Percentiles rank a stretch among this genome's conserved stretches.
Conservation (phyloP, 2,329 filamentous ascomycete species). For the Dothideomycetidae sp. region DNA sequence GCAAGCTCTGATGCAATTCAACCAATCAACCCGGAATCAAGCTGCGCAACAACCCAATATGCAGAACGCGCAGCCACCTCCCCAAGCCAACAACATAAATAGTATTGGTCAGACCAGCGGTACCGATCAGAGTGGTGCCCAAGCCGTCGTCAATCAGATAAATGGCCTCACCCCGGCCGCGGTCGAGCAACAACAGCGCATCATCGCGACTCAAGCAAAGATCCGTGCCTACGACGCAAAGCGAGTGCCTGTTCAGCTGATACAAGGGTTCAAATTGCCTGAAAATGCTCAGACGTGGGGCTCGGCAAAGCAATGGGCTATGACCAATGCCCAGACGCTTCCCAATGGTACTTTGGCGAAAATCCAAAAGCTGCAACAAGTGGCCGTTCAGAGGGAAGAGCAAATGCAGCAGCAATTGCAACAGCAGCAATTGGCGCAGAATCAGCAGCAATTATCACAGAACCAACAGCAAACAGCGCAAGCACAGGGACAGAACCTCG, state of each 20-base stretch:
- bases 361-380: constrained; percentile 16
- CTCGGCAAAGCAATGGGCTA: constrained; percentile 41
- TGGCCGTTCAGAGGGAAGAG: constrained; percentile 9
- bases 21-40: neutral
- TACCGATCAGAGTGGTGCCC: neutral
- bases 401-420: constrained; percentile 8
- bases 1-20: constrained; percentile 3
- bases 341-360: constrained; percentile 28
- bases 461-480: neutral
- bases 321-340: constrained; percentile 31
- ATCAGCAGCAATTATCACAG: neutral
- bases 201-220: constrained; percentile 9
- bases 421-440: neutral
- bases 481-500: neutral
- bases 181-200: constrained; percentile 10
- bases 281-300: constrained; percentile 41
- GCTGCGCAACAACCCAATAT: constrained; percentile 4
- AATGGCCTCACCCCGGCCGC: constrained; percentile 10
- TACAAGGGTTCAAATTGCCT: constrained; percentile 23
- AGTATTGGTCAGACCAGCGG: neutral
- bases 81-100: constrained; percentile 9
- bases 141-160: neutral
- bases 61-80: constrained; percentile 10
- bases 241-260: constrained; percentile 3
- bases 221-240: constrained; percentile 8